phyloP scores from a whole-genome alignment of 2,329 filamentous ascomycete genomes.

The Venturia pyrina region DNA sequence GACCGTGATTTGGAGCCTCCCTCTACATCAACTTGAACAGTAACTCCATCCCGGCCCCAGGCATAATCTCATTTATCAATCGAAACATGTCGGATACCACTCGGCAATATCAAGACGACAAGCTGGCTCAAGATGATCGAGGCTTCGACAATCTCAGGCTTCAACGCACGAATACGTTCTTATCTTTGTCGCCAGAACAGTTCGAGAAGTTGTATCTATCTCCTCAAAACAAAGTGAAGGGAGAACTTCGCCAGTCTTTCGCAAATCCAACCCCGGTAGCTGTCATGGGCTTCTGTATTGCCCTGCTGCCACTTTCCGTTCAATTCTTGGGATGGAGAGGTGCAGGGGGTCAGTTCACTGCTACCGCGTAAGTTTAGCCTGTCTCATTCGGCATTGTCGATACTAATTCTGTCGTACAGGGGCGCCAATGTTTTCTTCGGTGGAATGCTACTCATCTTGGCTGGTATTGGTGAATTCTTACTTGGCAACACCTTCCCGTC shows the following conservation, averaged over 20 bases:
- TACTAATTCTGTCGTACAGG: neutral
- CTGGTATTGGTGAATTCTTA: conserved; percentile 42
- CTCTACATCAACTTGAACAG: neutral
- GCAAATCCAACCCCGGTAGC: conserved; percentile 43
- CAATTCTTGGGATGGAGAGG: conserved; percentile 51
- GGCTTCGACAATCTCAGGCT: neutral
- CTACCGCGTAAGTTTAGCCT: conserved; percentile 15
- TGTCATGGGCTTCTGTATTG: conserved; percentile 45
- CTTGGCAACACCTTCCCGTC: conserved; percentile 48
- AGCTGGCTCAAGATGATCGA: neutral
- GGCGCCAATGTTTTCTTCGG: conserved; percentile 40
- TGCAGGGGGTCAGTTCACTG: conserved; percentile 39
- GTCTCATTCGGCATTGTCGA: neutral
- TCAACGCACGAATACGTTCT: conserved; percentile 28
- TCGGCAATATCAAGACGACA: neutral
- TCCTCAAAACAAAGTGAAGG: conserved; percentile 39
- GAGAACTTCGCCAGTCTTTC: conserved; percentile 40
- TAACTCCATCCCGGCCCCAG: neutral
- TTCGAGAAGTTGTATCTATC: conserved; percentile 45
- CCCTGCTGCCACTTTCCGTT: conserved; percentile 44
- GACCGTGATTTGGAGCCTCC: neutral
- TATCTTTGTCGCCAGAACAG: conserved; percentile 30
- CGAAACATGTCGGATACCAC: neutral
- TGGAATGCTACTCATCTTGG: conserved; percentile 39
- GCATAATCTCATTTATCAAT: neutral